These are phyloP conservation scores for Eutypella sp. DNA, from an alignment of 2,329 filamentous ascomycete species.

Conservation along the genomic window DNA sequence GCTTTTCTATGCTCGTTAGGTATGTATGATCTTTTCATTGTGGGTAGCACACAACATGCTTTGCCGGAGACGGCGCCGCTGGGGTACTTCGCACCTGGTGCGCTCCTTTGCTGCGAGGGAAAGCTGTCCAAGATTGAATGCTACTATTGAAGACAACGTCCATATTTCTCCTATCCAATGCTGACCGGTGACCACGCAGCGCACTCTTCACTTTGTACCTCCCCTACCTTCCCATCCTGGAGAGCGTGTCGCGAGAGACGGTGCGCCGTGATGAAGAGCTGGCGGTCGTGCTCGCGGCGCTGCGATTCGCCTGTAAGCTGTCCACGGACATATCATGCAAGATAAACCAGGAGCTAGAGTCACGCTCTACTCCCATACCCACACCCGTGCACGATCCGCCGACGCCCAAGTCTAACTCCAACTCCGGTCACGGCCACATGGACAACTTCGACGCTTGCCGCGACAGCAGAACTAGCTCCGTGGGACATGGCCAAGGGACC, in stretches of 20 bases:
- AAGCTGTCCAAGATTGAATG: no score
- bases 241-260: constrained; percentile 10
- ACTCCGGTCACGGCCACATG: background rate
- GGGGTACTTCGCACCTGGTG: no score
- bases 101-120: no score
- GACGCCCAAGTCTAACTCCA: background rate
- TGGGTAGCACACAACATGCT: no score
- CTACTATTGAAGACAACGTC: no score
- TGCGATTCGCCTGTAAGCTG: constrained; percentile 28
- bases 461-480: background rate
- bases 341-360: constrained; percentile 21
- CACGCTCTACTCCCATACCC: background rate
- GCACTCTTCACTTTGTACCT: constrained; percentile 28
- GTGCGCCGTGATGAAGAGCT: constrained; percentile 16
- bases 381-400: background rate
- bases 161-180: no score
- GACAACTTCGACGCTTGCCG: background rate
- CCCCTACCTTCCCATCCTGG: constrained; percentile 25
- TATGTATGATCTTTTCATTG: constrained; percentile 13
- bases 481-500: background rate
- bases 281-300: constrained; percentile 21
- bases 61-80: no score
- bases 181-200: no score
- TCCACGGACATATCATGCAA: constrained; percentile 30
- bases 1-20: constrained; percentile 30